Evolutionary conservation across 2,329 filamentous ascomycete genomes (phyloP).

Genomic region (Geosmithia putterillii): DNA sequence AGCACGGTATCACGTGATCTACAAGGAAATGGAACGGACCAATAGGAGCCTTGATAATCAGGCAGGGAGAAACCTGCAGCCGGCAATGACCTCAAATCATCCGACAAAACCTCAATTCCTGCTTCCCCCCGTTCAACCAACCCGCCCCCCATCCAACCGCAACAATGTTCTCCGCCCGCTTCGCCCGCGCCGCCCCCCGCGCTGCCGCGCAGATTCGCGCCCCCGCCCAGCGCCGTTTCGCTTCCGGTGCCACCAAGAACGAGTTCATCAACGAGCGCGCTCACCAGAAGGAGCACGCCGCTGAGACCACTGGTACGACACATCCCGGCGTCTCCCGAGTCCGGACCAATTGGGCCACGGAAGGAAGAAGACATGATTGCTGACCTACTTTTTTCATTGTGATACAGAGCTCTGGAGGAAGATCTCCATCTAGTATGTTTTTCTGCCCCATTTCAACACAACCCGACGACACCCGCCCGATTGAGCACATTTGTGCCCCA

Average conservation of each 20-base stretch:
- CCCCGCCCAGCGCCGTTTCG: conserved; percentile 57
- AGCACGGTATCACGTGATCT: conserved; percentile 5
- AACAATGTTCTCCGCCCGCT: conserved; percentile 53
- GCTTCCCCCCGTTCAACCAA: neutral
- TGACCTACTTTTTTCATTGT: conserved; percentile 17
- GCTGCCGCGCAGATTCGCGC: conserved; percentile 45
- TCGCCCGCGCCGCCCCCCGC: conserved; percentile 52
- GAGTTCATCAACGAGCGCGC: conserved; percentile 86
- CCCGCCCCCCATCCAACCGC: conserved; percentile 2
- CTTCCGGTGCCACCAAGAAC: conserved; percentile 68
- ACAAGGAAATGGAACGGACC: neutral
- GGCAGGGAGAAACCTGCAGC: conserved; percentile 7
- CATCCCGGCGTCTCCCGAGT: neutral
- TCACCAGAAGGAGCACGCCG: conserved; percentile 84
- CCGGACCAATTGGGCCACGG: conserved; percentile 5
- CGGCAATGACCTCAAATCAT: conserved; percentile 11
- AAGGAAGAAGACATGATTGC: neutral
- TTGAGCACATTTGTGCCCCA: neutral
- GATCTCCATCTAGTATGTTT: conserved; percentile 83
- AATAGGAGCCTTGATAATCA: conserved; percentile 3
- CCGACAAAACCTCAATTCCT: neutral
- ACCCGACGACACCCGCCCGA: conserved; percentile 1
- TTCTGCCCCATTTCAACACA: neutral
- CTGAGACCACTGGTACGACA: conserved; percentile 62
- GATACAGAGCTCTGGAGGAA: conserved; percentile 80